phyloP scores from a whole-genome alignment of 2,329 filamentous ascomycete species.

The Fusarium mangiferae region DNA sequence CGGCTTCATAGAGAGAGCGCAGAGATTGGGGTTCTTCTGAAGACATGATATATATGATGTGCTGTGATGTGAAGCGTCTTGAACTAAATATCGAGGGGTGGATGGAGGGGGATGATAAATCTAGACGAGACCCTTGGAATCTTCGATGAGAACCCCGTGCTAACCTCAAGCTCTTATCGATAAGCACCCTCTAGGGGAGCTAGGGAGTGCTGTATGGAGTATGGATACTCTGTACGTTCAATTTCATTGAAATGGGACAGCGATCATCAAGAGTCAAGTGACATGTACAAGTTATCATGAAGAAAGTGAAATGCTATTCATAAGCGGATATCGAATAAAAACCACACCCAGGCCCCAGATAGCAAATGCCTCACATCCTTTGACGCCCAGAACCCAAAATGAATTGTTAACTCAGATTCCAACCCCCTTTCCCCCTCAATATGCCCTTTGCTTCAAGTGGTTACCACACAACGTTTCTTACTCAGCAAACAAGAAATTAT shows the following conservation, averaged over 20 bases:
- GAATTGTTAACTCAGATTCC: constrained; percentile 14
- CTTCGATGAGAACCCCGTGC: constrained; percentile 34
- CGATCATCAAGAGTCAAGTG: neutral
- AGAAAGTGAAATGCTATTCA: neutral
- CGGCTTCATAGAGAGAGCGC: constrained; percentile 60
- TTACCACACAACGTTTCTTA: constrained; percentile 11
- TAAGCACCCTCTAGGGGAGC: constrained; percentile 2
- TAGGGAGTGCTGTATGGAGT: too few species aligned
- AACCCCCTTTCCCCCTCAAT: neutral
- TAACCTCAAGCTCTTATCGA: constrained; percentile 37
- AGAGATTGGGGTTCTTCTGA: constrained; percentile 60
- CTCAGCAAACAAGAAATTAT: constrained; percentile 13
- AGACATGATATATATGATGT: constrained; percentile 41
- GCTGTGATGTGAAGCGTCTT: neutral
- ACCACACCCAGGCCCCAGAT: neutral
- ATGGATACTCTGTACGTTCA: neutral
- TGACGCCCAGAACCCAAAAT: constrained; percentile 24
- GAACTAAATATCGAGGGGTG: neutral
- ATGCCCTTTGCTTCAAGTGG: neutral
- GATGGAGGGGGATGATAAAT: constrained; percentile 35
- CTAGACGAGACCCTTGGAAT: constrained; percentile 7
- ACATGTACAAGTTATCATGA: neutral
- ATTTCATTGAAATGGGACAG: neutral
- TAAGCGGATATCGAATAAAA: constrained; percentile 26
- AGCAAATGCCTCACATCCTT: constrained; percentile 22